phyloP scores from a whole-genome alignment of 164 flowering plant species.

The Platanus orientalis region DNA sequence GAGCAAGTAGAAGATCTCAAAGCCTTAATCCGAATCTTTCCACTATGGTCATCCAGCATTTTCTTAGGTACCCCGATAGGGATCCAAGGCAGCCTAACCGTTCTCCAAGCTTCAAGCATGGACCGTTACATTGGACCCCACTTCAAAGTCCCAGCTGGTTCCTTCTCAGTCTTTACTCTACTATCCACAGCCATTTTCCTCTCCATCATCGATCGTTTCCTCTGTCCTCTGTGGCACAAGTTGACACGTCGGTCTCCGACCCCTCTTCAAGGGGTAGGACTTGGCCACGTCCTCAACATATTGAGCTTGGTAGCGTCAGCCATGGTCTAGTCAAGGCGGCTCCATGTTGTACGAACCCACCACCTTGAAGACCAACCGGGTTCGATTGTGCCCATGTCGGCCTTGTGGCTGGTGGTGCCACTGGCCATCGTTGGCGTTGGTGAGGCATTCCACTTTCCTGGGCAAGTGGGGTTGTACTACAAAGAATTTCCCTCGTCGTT shows the following conservation, averaged over 20 bases:
- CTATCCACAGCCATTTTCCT: constrained; percentile 38
- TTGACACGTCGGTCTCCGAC: too few species aligned
- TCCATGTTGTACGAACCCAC: too few species aligned
- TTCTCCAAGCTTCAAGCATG: constrained; percentile 55
- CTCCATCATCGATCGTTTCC: too few species aligned
- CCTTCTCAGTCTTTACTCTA: constrained; percentile 36
- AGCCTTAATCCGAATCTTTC: constrained; percentile 36
- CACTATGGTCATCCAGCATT: constrained; percentile 42
- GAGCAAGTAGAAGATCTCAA: constrained; percentile 64
- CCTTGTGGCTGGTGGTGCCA: background rate
- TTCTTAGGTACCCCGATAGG: constrained; percentile 37
- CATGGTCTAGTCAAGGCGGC: too few species aligned
- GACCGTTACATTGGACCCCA: constrained; percentile 46
- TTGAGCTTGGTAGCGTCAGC: too few species aligned
- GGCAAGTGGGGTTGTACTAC: background rate
- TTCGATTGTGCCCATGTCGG: too few species aligned
- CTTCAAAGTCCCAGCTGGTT: constrained; percentile 57
- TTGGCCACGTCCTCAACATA: too few species aligned
- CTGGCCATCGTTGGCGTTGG: background rate
- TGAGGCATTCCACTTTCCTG: too few species aligned
- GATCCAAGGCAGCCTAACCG: constrained; percentile 27
- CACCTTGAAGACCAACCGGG: too few species aligned
- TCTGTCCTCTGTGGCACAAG: too few species aligned
- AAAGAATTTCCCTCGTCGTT: background rate
- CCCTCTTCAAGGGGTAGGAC: too few species aligned